A percentile compares a stretch with the other conserved stretches of the same genome.
phyloP scores from a whole-genome alignment of 2,329 filamentous ascomycete genomes.

The Stachybotrys echinatus region DNA sequence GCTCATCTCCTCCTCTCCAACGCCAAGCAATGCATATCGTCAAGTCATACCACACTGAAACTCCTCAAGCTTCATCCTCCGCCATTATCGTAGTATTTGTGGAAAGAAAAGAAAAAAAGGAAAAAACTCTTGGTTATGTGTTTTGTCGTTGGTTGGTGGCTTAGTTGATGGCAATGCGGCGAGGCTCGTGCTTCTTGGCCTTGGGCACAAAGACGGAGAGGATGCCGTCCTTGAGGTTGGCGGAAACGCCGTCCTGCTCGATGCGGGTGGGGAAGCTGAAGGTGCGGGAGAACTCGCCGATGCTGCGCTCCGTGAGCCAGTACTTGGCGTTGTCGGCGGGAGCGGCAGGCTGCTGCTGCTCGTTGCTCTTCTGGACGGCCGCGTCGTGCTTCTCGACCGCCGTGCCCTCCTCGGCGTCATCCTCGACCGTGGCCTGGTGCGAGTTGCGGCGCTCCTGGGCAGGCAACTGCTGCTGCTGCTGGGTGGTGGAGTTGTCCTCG shows the following conservation, averaged over 20 bases:
- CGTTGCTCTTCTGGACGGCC: conserved; percentile 14
- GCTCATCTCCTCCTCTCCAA: background rate
- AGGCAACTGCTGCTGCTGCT: conserved; percentile 34
- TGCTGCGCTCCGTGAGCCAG: conserved; percentile 64
- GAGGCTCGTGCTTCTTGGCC: conserved; percentile 52
- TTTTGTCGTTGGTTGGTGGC: background rate
- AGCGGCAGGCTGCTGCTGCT: conserved; percentile 19
- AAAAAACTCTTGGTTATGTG: no score
- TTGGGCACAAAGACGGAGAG: conserved; percentile 62
- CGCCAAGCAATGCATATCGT: background rate
- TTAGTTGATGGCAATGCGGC: conserved; percentile 52
- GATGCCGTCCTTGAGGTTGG: conserved; percentile 60
- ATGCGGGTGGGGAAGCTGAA: conserved; percentile 64
- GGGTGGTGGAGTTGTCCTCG: conserved; percentile 32
- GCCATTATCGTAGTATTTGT: no score
- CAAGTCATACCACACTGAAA: background rate
- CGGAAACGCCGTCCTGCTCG: conserved; percentile 57
- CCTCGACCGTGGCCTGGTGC: conserved; percentile 61
- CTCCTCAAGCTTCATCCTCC: no score
- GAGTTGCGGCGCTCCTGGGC: conserved; percentile 30
- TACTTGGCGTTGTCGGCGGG: conserved; percentile 49
- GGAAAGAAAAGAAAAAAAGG: no score
- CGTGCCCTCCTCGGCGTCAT: conserved; percentile 36
- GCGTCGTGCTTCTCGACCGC: conserved; percentile 11
- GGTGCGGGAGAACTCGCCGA: conserved; percentile 62